These are phyloP conservation scores for Stagonosporopsis vannaccii DNA, from an alignment of 2,329 filamentous ascomycete genomes.

Conservation along the genomic window DNA sequence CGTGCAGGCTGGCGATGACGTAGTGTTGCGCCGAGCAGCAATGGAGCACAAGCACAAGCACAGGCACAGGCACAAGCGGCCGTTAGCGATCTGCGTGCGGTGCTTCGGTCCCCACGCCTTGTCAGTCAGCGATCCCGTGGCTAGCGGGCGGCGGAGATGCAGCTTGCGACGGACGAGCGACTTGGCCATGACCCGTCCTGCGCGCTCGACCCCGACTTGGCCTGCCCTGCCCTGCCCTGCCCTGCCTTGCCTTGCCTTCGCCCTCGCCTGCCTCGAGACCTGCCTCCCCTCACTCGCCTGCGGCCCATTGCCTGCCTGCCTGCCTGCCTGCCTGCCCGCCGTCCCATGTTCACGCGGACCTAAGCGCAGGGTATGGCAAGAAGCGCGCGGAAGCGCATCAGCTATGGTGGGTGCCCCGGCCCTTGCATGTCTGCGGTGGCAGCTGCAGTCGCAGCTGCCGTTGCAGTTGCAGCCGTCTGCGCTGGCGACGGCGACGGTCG, in stretches of 20 bases:
- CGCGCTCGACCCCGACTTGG: neutral
- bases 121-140: constrained; percentile 13
- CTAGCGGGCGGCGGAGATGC: constrained; percentile 14
- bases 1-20: constrained; percentile 10
- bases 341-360: constrained; percentile 31
- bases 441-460: neutral
- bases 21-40: constrained; percentile 11
- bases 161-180: neutral
- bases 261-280: neutral
- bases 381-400: constrained; percentile 62
- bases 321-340: neutral
- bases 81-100: constrained; percentile 14
- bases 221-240: too few relatives aligned
- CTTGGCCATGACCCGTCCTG: constrained; percentile 12
- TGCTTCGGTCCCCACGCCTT: constrained; percentile 11
- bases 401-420: constrained; percentile 54
- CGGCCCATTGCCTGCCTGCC: too few relatives aligned
- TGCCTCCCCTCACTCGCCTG: neutral
- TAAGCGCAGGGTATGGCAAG: constrained; percentile 54
- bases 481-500: too few relatives aligned
- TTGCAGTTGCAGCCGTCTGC: too few relatives aligned
- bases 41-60: neutral
- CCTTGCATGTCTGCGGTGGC: constrained; percentile 3
- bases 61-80: constrained; percentile 7
- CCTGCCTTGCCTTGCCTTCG: neutral